These are phyloP conservation scores for Malus fusca DNA, from an alignment of 306 rosid genomes.

Conservation along the genomic window DNA sequence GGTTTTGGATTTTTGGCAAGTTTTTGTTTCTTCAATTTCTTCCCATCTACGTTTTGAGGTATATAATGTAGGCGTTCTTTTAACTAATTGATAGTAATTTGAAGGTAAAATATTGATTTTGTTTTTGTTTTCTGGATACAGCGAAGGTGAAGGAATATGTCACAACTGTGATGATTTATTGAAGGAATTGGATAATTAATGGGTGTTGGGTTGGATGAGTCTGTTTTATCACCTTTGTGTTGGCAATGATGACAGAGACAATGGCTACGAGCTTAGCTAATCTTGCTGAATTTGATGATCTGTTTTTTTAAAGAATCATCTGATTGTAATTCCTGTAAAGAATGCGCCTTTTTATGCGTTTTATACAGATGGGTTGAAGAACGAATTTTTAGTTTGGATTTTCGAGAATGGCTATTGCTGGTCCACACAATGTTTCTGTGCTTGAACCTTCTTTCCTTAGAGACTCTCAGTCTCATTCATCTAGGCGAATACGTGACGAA, in stretches of 20 bases:
- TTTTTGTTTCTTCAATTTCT: neutral
- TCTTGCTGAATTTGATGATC: conserved; percentile 17
- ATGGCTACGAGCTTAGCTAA: conserved; percentile 16
- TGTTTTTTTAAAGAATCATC: conserved; percentile 34
- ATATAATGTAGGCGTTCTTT: neutral
- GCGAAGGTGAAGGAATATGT: conserved; percentile 21
- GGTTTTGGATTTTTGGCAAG: neutral
- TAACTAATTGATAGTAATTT: neutral
- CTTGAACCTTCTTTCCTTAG: conserved; percentile 63
- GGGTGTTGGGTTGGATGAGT: conserved; percentile 11
- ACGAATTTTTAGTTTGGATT: conserved; percentile 15
- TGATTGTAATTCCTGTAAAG: conserved; percentile 14
- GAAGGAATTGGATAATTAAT: conserved; percentile 9
- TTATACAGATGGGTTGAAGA: conserved; percentile 40
- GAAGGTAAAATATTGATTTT: conserved; percentile 1
- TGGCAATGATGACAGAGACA: conserved; percentile 6
- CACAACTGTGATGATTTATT: neutral
- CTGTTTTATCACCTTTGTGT: conserved; percentile 14
- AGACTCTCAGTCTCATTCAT: conserved; percentile 56
- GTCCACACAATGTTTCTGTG: conserved; percentile 63
- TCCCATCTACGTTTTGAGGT: neutral
- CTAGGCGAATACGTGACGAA: conserved; percentile 49
- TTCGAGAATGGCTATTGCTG: conserved; percentile 76
- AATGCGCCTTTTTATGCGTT: conserved; percentile 39
- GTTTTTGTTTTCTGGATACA: conserved; percentile 21